Conservation (phyloP, 2,329 filamentous ascomycete genomes). For the Aspergillus spinulosporus region DNA sequence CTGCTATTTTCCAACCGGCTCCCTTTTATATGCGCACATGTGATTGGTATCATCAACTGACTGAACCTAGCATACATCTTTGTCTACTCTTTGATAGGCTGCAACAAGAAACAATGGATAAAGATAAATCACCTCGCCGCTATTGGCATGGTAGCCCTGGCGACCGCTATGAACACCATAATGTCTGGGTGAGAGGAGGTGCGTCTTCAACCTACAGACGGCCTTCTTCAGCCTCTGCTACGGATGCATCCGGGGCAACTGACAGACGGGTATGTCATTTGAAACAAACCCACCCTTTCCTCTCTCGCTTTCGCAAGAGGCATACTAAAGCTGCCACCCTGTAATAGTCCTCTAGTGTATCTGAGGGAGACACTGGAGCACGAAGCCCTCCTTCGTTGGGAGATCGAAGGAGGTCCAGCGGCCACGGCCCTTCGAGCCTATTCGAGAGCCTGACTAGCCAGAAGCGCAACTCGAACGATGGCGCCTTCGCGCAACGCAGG, state of each 20-base stretch:
- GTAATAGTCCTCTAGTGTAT: slow-evolving; percentile 33
- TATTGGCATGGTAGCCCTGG: slow-evolving; percentile 39
- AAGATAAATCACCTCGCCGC: slow-evolving; percentile 24
- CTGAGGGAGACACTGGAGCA: slow-evolving; percentile 28
- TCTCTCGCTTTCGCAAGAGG: background rate
- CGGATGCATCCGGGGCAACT: slow-evolving; percentile 26
- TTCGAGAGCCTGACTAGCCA: slow-evolving; percentile 43
- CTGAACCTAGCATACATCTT: background rate
- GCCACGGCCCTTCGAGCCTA: slow-evolving; percentile 22
- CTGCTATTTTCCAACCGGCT: slow-evolving; percentile 35
- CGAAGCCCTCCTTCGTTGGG: slow-evolving; percentile 22
- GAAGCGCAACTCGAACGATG: slow-evolving; percentile 46
- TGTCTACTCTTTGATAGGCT: background rate
- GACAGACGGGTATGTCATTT: slow-evolving; percentile 31
- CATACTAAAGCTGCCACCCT: background rate
- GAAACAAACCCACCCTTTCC: background rate
- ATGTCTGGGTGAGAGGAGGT: slow-evolving; percentile 39
- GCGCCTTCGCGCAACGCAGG: slow-evolving; percentile 36
- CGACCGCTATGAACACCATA: slow-evolving; percentile 38
- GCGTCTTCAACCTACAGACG: slow-evolving; percentile 21
- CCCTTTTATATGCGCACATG: slow-evolving; percentile 39
- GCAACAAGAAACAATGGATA: background rate
- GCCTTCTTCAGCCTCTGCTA: slow-evolving; percentile 24
- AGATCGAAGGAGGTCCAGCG: slow-evolving; percentile 33
- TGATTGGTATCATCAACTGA: background rate